phyloP scores from a whole-genome alignment of 495 filamentous ascomycete species.

The Annulohypoxylon nitens region DNA sequence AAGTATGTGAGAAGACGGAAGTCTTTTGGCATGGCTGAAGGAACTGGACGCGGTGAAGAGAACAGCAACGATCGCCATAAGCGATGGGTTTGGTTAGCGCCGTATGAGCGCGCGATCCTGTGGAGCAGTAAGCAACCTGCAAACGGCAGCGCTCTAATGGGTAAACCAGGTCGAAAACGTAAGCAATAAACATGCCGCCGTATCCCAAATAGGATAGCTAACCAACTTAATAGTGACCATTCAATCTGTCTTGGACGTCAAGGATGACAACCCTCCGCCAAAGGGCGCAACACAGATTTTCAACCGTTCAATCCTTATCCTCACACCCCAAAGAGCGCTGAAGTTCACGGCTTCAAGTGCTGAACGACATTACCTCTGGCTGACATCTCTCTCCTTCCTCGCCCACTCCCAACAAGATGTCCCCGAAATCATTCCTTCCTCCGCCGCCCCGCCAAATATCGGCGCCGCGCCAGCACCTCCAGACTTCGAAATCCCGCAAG shows the following conservation, averaged over 20 bases:
- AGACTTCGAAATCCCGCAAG: conserved; percentile 62
- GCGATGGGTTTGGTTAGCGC: conserved; percentile 98
- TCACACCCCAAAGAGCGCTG: conserved; percentile 92
- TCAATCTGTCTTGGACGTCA: conserved; percentile 96
- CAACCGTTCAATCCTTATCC: conserved; percentile 93
- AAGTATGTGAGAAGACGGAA: conserved; percentile 95
- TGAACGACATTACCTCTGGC: conserved; percentile 95
- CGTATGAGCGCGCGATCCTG: conserved; percentile 94
- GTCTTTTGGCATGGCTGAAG: conserved; percentile 87
- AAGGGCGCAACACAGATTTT: conserved; percentile 77
- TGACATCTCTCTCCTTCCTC: conserved; percentile 93
- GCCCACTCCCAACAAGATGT: conserved; percentile 84
- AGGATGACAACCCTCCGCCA: conserved; percentile 90
- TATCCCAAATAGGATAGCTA: conserved; percentile 3
- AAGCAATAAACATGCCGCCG: conserved; percentile 59
- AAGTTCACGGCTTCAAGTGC: conserved; percentile 90
- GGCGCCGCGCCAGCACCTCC: conserved; percentile 59
- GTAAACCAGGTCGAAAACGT: conserved; percentile 96
- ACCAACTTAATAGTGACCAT: conserved; percentile 76
- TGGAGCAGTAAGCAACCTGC: conserved; percentile 99
- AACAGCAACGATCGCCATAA: conserved; percentile 83
- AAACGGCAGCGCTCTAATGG: conserved; percentile 86
- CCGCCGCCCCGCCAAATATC: conserved; percentile 66
- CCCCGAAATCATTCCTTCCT: conserved; percentile 73
- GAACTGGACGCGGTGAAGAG: conserved; percentile 65